Evolutionary conservation across 805 yeast genomes (phyloP).

Genomic region (Cyberlindnera bimundalis): DNA sequence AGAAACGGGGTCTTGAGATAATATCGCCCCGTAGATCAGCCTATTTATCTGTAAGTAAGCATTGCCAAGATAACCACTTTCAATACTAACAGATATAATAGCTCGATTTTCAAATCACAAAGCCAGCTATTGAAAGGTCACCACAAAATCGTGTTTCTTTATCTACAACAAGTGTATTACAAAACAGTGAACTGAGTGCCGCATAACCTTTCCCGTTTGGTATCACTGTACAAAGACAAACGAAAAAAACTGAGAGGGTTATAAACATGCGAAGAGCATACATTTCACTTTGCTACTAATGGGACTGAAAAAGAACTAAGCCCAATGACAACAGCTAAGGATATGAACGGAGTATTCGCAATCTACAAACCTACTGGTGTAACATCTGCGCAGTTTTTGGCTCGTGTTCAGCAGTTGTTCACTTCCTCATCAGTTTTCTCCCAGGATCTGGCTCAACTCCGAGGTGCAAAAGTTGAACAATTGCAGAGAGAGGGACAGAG

Average conservation of each 20-base stretch:
- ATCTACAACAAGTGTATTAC: neutral
- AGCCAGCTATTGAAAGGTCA: slow-evolving; percentile 26
- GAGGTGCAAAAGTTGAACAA: slow-evolving; percentile 42
- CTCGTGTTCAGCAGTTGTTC: slow-evolving; percentile 60
- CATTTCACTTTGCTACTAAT: neutral
- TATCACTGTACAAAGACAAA: too few species aligned
- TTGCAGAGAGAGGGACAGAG: slow-evolving; percentile 37
- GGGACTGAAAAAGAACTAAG: too few species aligned
- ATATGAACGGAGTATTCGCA: slow-evolving; percentile 92
- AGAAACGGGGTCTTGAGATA: slow-evolving; percentile 33
- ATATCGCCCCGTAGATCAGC: slow-evolving; percentile 53
- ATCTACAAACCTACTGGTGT: slow-evolving; percentile 85
- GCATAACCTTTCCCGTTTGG: slow-evolving; percentile 1
- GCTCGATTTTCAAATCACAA: slow-evolving; percentile 50
- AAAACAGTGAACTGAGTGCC: neutral
- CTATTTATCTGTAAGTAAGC: slow-evolving; percentile 39
- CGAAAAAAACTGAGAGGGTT: too few species aligned
- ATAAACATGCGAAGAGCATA: neutral
- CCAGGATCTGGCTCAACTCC: slow-evolving; percentile 47
- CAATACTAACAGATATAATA: slow-evolving; percentile 1
- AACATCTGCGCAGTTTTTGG: slow-evolving; percentile 71
- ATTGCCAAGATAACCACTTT: too few species aligned
- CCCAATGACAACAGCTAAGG: slow-evolving; percentile 3
- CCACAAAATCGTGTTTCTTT: neutral
- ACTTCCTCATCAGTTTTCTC: slow-evolving; percentile 57